Conservation (phyloP, 2,329 filamentous ascomycete genomes). For the Talaromyces sp. region DNA sequence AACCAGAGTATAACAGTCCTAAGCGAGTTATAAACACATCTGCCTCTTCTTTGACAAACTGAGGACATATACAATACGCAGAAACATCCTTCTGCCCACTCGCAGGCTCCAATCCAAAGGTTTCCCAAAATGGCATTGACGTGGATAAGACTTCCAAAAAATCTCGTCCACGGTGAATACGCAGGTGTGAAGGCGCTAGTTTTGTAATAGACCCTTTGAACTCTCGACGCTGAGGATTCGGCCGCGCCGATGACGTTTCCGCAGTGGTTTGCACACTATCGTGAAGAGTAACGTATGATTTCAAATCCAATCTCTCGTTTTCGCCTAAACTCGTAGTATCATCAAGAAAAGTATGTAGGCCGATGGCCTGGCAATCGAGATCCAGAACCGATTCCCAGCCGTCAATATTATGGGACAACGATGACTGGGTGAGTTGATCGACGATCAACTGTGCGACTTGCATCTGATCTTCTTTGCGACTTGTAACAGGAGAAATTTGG, state of each 20-base stretch:
- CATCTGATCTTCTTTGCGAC: conserved; percentile 32
- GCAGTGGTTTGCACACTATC: conserved; percentile 19
- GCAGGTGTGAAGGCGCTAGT: conserved; percentile 50
- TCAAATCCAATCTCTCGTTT: conserved; percentile 32
- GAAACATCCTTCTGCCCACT: conserved; percentile 54
- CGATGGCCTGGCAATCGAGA: conserved; percentile 24
- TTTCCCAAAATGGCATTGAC: conserved; percentile 57
- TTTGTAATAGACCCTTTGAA: conserved; percentile 34
- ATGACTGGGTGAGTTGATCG: conserved; percentile 43
- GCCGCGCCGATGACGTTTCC: conserved; percentile 16
- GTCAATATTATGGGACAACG: conserved; percentile 33
- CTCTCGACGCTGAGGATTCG: conserved; percentile 25
- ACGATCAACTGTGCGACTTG: conserved; percentile 38
- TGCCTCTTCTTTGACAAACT: conserved; percentile 42
- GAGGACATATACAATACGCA: conserved; percentile 53
- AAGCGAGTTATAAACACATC: conserved; percentile 51
- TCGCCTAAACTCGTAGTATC: conserved; percentile 26
- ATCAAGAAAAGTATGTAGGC: conserved; percentile 25
- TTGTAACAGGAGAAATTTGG: conserved; percentile 28
- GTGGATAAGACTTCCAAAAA: conserved; percentile 53
- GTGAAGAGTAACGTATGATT: conserved; percentile 31
- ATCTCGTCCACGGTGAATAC: conserved; percentile 49
- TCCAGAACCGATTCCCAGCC: conserved; percentile 23
- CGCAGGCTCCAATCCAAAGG: conserved; percentile 53
- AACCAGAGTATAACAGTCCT: conserved; percentile 51